These are phyloP conservation scores for Epichloe elymi DNA, from an alignment of 2,329 filamentous ascomycete species.

Conservation along the genomic window DNA sequence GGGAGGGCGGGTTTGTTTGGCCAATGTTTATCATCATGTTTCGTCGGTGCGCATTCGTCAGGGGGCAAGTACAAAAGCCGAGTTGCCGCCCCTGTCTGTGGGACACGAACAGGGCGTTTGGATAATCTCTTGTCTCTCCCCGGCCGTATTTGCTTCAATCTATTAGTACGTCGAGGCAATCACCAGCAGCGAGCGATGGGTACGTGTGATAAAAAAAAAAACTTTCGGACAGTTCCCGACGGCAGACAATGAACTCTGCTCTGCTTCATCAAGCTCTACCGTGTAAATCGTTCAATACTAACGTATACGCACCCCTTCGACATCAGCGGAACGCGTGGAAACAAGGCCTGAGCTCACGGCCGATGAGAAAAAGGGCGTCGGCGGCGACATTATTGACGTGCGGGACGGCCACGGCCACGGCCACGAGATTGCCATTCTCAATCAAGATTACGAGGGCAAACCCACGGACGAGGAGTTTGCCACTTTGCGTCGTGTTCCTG, in stretches of 20 bases:
- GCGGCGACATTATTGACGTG: not conserved
- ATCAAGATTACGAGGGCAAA: slow-evolving; percentile 22
- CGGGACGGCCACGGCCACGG: not conserved
- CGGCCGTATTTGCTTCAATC: not conserved
- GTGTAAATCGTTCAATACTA: not conserved
- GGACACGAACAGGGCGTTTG: not conserved
- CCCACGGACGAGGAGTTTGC: slow-evolving; percentile 41
- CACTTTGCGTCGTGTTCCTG: slow-evolving; percentile 39
- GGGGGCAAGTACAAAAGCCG: not conserved
- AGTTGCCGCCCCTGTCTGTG: not conserved
- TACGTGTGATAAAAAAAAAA: not conserved
- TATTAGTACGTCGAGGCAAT: not conserved
- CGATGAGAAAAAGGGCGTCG: not conserved
- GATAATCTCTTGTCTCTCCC: not conserved
- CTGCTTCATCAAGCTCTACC: not conserved
- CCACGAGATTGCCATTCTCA: slow-evolving; percentile 7
- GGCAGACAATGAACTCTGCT: no score
- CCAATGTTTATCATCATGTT: not conserved
- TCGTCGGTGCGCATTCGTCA: not conserved
- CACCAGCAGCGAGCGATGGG: not conserved
- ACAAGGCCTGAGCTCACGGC: no score
- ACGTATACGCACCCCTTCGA: not conserved
- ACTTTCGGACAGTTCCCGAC: no score
- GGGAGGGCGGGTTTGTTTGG: no score
- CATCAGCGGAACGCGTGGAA: not conserved